Conservation (phyloP, 2,329 filamentous ascomycete species). For the Cercospora sp. region DNA sequence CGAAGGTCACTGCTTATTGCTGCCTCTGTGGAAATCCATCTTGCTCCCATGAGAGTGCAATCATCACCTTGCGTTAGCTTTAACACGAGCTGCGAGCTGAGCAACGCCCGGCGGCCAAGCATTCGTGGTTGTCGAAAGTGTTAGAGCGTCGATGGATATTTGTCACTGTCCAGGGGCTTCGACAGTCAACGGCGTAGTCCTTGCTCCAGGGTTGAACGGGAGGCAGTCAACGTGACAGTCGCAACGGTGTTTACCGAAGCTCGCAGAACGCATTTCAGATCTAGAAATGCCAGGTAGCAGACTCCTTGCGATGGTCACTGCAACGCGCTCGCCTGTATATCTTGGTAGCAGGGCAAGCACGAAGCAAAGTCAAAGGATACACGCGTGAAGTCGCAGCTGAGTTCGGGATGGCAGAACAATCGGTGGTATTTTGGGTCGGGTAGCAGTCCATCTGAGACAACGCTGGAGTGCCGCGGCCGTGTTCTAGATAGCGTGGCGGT, state of each 20-base stretch:
- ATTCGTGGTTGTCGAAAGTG: background rate
- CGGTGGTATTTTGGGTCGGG: background rate
- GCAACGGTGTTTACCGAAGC: background rate
- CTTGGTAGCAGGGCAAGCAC: background rate
- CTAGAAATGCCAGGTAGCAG: background rate
- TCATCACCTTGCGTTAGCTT: background rate
- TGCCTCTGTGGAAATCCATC: background rate
- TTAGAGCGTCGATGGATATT: background rate
- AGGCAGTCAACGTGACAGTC: background rate
- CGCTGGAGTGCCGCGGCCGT: constrained; percentile 7
- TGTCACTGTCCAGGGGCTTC: background rate
- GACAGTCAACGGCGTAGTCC: background rate
- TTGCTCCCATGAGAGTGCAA: background rate
- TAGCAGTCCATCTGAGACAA: constrained; percentile 5
- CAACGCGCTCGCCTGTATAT: background rate
- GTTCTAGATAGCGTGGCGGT: background rate
- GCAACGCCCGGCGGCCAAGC: background rate
- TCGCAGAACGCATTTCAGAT: background rate
- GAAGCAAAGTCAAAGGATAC: background rate
- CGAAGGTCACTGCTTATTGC: background rate
- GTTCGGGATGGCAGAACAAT: background rate
- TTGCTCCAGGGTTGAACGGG: background rate
- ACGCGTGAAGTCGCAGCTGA: background rate
- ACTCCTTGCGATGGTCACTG: background rate
- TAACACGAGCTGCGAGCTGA: background rate